Evolutionary conservation across 352 stramenopile genomes (phyloP).

Genomic region (Phytophthora ramorum): DNA sequence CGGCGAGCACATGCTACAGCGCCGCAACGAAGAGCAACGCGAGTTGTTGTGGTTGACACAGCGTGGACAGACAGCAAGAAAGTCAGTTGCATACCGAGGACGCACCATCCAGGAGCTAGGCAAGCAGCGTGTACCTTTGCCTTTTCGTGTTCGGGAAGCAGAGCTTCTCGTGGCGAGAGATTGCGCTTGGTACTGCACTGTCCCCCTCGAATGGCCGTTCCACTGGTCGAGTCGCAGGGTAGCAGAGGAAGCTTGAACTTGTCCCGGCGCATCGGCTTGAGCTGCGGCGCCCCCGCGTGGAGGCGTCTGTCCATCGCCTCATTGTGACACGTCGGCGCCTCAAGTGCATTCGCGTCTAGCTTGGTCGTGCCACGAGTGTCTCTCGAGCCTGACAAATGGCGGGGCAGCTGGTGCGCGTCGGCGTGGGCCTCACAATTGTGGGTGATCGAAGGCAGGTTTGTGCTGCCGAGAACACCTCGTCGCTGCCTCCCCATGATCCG

Average conservation of each 20-base stretch:
- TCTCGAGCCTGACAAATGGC: constrained; percentile 7
- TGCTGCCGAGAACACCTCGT: constrained; percentile 37
- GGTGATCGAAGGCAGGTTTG: constrained; percentile 40
- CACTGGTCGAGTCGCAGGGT: constrained; percentile 18
- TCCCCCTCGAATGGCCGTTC: constrained; percentile 16
- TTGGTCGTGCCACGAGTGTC: constrained; percentile 6
- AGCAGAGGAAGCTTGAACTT: constrained; percentile 38
- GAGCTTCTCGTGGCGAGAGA: constrained; percentile 15
- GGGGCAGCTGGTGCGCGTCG: constrained; percentile 20
- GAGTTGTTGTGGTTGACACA: not conserved
- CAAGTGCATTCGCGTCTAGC: constrained; percentile 12
- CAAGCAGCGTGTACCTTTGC: constrained; percentile 24
- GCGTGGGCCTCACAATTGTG: constrained; percentile 27
- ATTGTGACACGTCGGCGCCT: constrained; percentile 14
- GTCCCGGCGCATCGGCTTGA: constrained; percentile 15
- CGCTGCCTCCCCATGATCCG: constrained; percentile 37
- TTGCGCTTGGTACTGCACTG: constrained; percentile 22
- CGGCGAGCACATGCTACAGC: constrained; percentile 19
- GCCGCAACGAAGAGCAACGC: not conserved
- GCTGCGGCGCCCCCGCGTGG: not conserved
- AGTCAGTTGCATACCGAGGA: not conserved
- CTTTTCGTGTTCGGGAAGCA: constrained; percentile 22
- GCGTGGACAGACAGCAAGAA: constrained; percentile 7
- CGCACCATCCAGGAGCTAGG: constrained; percentile 10
- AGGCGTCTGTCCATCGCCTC: constrained; percentile 10